phyloP scores from a whole-genome alignment of 768 basidiomycete genomes.

The Strobilomyces dryophilus region DNA sequence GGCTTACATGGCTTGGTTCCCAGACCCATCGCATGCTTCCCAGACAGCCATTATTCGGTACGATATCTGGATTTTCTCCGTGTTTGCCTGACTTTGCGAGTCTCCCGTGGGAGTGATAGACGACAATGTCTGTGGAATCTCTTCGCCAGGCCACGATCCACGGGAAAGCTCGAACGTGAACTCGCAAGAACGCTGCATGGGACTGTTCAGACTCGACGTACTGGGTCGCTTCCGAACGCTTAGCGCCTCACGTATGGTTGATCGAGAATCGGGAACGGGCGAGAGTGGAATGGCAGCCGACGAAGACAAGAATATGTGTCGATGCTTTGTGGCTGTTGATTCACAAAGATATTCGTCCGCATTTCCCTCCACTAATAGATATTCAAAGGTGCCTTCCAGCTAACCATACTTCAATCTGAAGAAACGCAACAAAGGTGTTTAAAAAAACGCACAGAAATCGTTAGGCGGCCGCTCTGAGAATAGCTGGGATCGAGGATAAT shows the following conservation, averaged over 20 bases:
- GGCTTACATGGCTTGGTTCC: constrained; percentile 47
- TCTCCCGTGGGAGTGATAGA: constrained; percentile 31
- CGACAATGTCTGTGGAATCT: constrained; percentile 59
- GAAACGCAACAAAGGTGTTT: neutral
- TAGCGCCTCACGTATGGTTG: constrained; percentile 31
- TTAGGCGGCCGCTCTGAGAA: constrained; percentile 51
- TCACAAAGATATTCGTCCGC: constrained; percentile 14
- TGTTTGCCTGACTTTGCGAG: constrained; percentile 21
- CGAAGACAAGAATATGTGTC: constrained; percentile 49
- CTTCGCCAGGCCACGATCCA: constrained; percentile 46
- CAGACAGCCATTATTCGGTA: constrained; percentile 57
- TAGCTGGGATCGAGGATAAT: constrained; percentile 53
- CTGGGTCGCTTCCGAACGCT: constrained; percentile 46
- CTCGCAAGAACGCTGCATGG: constrained; percentile 30
- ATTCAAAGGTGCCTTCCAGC: constrained; percentile 63
- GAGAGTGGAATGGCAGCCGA: constrained; percentile 42
- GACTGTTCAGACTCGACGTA: constrained; percentile 34
- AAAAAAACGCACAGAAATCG: constrained; percentile 44
- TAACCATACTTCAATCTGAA: constrained; percentile 23
- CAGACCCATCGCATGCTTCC: constrained; percentile 48
- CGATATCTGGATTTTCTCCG: constrained; percentile 41
- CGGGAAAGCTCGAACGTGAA: constrained; percentile 59
- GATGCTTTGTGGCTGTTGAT: constrained; percentile 24
- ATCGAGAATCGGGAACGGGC: constrained; percentile 18
- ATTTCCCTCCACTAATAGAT: constrained; percentile 28